phyloP scores from a whole-genome alignment of 2,329 filamentous ascomycete genomes.

The Nemania sp. region DNA sequence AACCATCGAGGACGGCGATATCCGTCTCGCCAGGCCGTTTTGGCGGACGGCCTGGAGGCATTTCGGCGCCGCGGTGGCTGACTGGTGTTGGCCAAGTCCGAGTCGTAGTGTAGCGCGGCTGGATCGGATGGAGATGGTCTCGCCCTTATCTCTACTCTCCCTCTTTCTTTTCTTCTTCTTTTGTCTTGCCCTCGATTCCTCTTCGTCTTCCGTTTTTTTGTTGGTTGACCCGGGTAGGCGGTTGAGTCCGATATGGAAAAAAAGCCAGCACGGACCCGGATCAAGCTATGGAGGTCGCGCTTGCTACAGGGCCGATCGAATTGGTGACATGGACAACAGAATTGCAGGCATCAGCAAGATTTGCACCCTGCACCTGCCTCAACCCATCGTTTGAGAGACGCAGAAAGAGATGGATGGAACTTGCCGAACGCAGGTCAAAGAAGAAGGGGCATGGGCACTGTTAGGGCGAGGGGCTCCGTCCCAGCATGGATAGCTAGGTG shows the following conservation, averaged over 20 bases:
- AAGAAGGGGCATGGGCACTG: neutral
- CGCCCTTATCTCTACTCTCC: too few relatives aligned
- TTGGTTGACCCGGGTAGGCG: neutral
- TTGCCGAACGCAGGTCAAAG: constrained; percentile 19
- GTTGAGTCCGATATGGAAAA: neutral
- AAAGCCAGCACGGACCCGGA: constrained; percentile 1
- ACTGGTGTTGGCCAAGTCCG: constrained; percentile 7
- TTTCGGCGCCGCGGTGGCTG: constrained; percentile 32
- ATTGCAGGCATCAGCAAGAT: neutral
- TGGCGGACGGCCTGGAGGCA: constrained; percentile 48
- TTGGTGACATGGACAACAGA: neutral
- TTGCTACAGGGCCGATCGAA: neutral
- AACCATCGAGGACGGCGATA: constrained; percentile 44
- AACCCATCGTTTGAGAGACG: neutral
- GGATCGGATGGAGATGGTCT: constrained; percentile 5
- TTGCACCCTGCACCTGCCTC: neutral
- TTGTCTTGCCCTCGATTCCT: neutral
- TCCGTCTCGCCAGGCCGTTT: constrained; percentile 51
- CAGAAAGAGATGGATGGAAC: constrained; percentile 14
- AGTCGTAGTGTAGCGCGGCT: constrained; percentile 2
- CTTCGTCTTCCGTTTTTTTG: too few relatives aligned
- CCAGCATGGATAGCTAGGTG: neutral
- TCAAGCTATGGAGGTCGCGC: neutral
- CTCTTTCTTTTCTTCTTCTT: neutral
- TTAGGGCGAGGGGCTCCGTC: constrained; percentile 8